Base-by-base conservation (phyloP, 371 early-diverging fungal species). In the Mortierella sp. region DNA sequence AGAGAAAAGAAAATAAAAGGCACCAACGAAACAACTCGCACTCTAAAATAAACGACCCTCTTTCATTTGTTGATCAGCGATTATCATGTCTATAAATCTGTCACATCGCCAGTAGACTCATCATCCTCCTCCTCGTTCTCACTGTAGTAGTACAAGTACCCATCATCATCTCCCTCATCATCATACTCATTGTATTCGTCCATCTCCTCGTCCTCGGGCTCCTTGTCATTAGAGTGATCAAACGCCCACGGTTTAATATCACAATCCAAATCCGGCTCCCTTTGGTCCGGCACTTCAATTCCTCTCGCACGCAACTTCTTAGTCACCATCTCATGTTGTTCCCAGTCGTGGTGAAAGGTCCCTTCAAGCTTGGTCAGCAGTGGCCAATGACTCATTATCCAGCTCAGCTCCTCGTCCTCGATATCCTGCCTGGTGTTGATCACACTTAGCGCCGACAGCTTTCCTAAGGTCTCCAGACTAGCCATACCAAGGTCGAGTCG, bases 351-450 rank as follows among this genome's bases (percentile, higher is more conserved):
- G 14, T 74, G 57, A 28, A 82, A 75, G 7, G 54, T 58, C 0
- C 82, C 82, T 14, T 82, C 76, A 10, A 77, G 28, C 14, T 58
- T 44, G n/a, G 26, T 74, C 72, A 75, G 34, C 26, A 54, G 50
- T 19, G 71, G 55, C 52, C 78, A 60, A 71, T 74, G 72, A 3
- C 14, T 38, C 16, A 24, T 47, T 9, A 80, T 74, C 84, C 84
- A 83, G 10, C 26, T 42, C 24, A 76, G 48, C 42, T 80, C 77
- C 74, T 57, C 57, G 16, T 34, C 21, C 8, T 4, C 28, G 77
- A 73, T 70, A 21, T 16, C 21, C 19, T 79, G 75, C 0, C 31
- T 26, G 2, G 72, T 70, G 21, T 42, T 19, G 24, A 71, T 58
- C 42, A 77, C 28, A 21, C 47, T 65, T 70, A 83, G 50, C 0